These are phyloP conservation scores for Corymbia calophylla DNA, from an alignment of 441 rosid genomes.

Conservation along the genomic window DNA sequence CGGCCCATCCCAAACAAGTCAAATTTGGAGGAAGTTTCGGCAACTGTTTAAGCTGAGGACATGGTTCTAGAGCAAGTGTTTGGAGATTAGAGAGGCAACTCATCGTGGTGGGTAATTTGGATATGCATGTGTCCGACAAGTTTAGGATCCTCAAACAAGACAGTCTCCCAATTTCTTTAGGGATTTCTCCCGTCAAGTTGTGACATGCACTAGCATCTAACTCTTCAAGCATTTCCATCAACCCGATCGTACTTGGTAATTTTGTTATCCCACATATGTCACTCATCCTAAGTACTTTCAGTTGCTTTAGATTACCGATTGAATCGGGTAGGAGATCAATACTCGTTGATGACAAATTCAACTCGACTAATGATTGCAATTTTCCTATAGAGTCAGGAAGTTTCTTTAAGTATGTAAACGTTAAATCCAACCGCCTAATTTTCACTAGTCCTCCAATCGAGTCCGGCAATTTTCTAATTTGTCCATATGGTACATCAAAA, in stretches of 20 bases:
- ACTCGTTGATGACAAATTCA: fast-evolving
- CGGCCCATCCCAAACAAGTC: too few species aligned
- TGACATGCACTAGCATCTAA: too few species aligned
- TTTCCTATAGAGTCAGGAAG: neutral
- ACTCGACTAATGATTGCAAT: neutral
- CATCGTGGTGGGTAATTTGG: too few species aligned
- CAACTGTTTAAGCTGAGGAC: too few species aligned
- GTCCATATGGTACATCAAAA: too few species aligned
- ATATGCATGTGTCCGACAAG: too few species aligned
- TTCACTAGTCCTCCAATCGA: neutral
- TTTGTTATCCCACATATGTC: fast-evolving
- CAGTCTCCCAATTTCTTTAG: too few species aligned
- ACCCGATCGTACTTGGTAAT: neutral
- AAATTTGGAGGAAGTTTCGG: too few species aligned
- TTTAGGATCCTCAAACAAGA: too few species aligned
- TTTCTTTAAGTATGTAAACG: fast-evolving
- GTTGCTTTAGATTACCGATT: neutral
- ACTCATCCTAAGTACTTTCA: neutral
- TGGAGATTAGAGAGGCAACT: too few species aligned
- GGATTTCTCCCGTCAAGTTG: too few species aligned
- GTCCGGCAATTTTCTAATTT: neutral
- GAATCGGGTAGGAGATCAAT: neutral
- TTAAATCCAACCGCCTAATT: neutral
- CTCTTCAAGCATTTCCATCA: neutral
- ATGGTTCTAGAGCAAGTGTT: too few species aligned